Evolutionary conservation across 2,329 filamentous ascomycete species (phyloP), one percentile per base, ranked within the genome.

Genomic region (Alternaria incomplexa): DNA sequence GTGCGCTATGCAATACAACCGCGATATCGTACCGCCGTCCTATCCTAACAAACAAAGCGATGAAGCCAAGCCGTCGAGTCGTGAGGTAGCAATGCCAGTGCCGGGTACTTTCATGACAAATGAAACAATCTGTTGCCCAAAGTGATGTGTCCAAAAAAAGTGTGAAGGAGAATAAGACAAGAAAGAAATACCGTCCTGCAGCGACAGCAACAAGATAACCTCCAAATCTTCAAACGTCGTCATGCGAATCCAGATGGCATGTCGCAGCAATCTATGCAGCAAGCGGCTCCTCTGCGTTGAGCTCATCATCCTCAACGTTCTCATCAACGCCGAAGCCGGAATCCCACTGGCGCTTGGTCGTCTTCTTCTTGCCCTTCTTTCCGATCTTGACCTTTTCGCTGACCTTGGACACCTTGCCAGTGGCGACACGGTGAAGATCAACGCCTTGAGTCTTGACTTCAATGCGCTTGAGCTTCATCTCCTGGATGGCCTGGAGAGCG

Each of bases 401-500:
- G 5, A 71, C 68, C 67, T 76, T 77, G 48, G 59, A 56, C 12
- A 77, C 66, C 59, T 77, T 77, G 58, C 77, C 75, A 15, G 61
- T 71, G 6, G 63, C 64, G 6, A 79, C 74, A 17, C 71, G 70
- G 46, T 72, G 67, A 22, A 79, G 61, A 36, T 77, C 68, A 1
- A 70, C 59, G 20, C 67, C 67, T 22, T 66, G 67, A 11, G 71
- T 70, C 58, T 73, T 74, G 52, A 79, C 64, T 40, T 74, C 69
- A 1, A 80, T 56, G 25, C 77, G 75, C 53, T 73, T 71, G 17
- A 73, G 66, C 65, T 77, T 76, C 73, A 80, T 75, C 30, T 74
- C 76, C 28, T 73, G 68, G 2, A 79, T 68, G 4, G 73, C 75
- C 36, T 71, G 67, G 12, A 79, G 58, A 23, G 73, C 72, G 6